phyloP scores from a whole-genome alignment of 306 rosid genomes.

The Heteromeles arbutifolia region DNA sequence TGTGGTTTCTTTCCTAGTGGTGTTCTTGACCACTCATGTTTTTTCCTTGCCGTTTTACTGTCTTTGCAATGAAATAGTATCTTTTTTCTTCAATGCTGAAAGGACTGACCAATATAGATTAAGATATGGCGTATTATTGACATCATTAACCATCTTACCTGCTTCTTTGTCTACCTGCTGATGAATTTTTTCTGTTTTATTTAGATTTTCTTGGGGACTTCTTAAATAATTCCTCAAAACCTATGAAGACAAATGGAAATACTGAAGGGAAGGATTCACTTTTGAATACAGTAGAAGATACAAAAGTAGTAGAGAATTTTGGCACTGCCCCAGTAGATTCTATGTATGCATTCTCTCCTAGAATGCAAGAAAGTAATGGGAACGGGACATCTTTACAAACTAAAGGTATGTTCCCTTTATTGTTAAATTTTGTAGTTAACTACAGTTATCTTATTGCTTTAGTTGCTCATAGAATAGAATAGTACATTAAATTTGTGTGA shows the following conservation, averaged over 20 bases:
- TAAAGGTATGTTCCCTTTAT: slow-evolving; percentile 10
- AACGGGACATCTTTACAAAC: slow-evolving; percentile 4
- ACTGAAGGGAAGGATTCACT: not conserved
- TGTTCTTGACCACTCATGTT: too few relatives aligned
- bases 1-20: too few relatives aligned
- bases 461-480: not conserved
- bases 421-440: not conserved
- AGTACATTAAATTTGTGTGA: not conserved
- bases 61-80: too few relatives aligned
- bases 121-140: not conserved
- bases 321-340: not conserved
- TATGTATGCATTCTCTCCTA: not conserved
- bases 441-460: not conserved
- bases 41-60: too few relatives aligned
- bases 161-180: not conserved
- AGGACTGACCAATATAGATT: not conserved
- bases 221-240: not conserved
- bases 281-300: slow-evolving; percentile 11
- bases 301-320: slow-evolving; percentile 1
- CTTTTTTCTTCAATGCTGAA: not conserved
- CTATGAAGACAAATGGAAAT: not conserved
- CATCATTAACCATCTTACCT: not conserved
- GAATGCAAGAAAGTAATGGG: slow-evolving; percentile 1
- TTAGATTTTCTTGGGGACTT: slow-evolving; percentile 12
- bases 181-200: not conserved